These are phyloP conservation scores for Boletus mariae DNA, from an alignment of 1,284 basidiomycete genomes.

Conservation along the genomic window DNA sequence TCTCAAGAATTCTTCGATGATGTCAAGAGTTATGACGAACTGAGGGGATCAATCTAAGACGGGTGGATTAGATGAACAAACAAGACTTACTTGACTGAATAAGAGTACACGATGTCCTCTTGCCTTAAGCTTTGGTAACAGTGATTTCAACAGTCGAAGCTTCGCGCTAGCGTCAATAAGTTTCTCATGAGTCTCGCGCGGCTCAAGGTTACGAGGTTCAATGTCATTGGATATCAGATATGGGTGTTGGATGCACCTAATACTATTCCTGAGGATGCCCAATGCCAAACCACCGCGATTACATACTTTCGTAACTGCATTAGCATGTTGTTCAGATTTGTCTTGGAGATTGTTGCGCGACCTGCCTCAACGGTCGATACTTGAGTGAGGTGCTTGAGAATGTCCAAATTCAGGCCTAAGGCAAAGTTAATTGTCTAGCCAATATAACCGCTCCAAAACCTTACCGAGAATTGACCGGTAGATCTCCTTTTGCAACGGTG, in stretches of 20 bases:
- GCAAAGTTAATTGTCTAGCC: slow-evolving; percentile 9
- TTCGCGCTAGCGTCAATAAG: slow-evolving; percentile 86
- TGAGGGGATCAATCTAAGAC: slow-evolving; percentile 32
- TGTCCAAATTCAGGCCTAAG: slow-evolving; percentile 63
- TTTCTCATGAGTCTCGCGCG: slow-evolving; percentile 68
- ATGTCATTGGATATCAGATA: slow-evolving; percentile 84
- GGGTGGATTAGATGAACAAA: background rate
- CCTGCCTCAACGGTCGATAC: slow-evolving; percentile 35
- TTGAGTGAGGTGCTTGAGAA: slow-evolving; percentile 58
- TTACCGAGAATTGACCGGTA: slow-evolving; percentile 81
- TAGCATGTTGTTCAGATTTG: slow-evolving; percentile 73
- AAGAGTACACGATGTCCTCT: slow-evolving; percentile 92
- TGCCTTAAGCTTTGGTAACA: slow-evolving; percentile 86
- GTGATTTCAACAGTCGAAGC: slow-evolving; percentile 75
- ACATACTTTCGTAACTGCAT: slow-evolving; percentile 84
- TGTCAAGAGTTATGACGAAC: slow-evolving; percentile 90
- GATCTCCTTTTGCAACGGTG: slow-evolving; percentile 84
- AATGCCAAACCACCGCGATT: background rate
- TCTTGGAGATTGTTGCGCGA: slow-evolving; percentile 35
- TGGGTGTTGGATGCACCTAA: slow-evolving; percentile 83
- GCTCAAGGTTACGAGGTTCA: slow-evolving; percentile 66
- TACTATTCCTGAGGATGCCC: slow-evolving; percentile 5
- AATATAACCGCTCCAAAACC: background rate
- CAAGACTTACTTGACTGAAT: slow-evolving; percentile 84
- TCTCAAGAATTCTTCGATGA: slow-evolving; percentile 89